phyloP scores from a whole-genome alignment of 2,329 filamentous ascomycete species.

The Aspergillaceae sp. region DNA sequence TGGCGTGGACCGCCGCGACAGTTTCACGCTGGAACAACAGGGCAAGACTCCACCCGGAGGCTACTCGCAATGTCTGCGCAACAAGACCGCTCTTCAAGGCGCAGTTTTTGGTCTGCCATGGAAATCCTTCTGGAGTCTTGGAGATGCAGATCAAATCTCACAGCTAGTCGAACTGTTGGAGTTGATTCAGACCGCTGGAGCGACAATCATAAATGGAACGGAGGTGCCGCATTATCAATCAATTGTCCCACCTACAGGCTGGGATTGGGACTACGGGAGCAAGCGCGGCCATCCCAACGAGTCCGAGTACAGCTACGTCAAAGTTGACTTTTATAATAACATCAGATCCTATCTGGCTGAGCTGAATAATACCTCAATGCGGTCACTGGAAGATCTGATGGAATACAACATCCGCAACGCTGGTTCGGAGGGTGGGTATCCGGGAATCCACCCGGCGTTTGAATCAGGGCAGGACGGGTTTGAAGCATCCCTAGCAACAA shows the following conservation, averaged over 20 bases:
- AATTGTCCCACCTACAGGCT: slow-evolving; percentile 58
- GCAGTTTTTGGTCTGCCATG: slow-evolving; percentile 64
- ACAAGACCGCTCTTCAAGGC: slow-evolving; percentile 47
- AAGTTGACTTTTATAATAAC: slow-evolving; percentile 55
- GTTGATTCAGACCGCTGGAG: slow-evolving; percentile 53
- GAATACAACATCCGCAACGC: slow-evolving; percentile 55
- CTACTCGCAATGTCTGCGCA: slow-evolving; percentile 50
- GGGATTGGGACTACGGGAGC: slow-evolving; percentile 64
- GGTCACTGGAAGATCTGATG: slow-evolving; percentile 57
- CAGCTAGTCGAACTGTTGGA: slow-evolving; percentile 46
- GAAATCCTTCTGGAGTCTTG: slow-evolving; percentile 60
- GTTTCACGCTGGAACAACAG: slow-evolving; percentile 54
- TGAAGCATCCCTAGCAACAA: slow-evolving; percentile 52
- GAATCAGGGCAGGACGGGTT: slow-evolving; percentile 64
- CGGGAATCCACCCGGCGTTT: slow-evolving; percentile 55
- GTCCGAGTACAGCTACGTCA: slow-evolving; percentile 65
- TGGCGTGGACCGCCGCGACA: slow-evolving; percentile 55
- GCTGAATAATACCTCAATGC: slow-evolving; percentile 53
- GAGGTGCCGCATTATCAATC: slow-evolving; percentile 57
- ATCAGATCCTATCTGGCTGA: slow-evolving; percentile 56
- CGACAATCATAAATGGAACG: slow-evolving; percentile 59
- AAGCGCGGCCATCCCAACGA: slow-evolving; percentile 58
- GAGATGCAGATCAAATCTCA: slow-evolving; percentile 47
- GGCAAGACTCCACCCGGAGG: slow-evolving; percentile 47
- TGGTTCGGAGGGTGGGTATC: slow-evolving; percentile 58